Conservation (phyloP, 2,329 filamentous ascomycete genomes). For the Fusarium subtropicale region DNA sequence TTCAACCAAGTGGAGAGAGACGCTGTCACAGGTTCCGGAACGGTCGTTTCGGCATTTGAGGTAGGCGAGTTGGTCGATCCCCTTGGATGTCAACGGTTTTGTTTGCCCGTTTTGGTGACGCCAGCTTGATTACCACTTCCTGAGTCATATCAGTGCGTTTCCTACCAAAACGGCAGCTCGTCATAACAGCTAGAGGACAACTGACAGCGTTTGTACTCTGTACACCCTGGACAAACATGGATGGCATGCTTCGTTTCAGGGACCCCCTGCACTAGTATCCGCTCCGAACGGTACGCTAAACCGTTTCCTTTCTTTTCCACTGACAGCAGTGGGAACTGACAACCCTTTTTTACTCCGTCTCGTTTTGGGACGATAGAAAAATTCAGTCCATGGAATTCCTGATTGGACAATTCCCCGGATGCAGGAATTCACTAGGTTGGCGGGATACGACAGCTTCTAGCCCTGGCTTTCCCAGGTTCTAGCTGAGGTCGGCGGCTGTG, state of each 20-base stretch:
- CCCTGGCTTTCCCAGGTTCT: neutral
- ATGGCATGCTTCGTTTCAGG: constrained; percentile 12
- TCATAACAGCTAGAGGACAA: neutral
- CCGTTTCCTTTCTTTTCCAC: neutral
- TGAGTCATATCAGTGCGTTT: constrained; percentile 13
- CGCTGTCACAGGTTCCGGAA: constrained; percentile 10
- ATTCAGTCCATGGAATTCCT: neutral
- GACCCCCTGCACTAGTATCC: constrained; percentile 1
- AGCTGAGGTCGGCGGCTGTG: constrained; percentile 4
- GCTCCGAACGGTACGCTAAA: constrained; percentile 10
- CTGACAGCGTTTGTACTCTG: neutral
- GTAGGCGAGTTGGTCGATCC: constrained; percentile 12
- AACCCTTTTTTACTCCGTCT: constrained; percentile 20
- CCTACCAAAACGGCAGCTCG: constrained; percentile 3
- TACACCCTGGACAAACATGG: neutral
- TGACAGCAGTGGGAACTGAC: neutral
- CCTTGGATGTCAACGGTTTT: neutral
- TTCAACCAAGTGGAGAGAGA: constrained; percentile 17
- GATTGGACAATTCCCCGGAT: neutral
- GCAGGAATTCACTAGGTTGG: neutral
- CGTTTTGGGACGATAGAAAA: constrained; percentile 6
- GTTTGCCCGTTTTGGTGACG: constrained; percentile 11
- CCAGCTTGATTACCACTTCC: constrained; percentile 12
- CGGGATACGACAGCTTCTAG: neutral
- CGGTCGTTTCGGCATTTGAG: constrained; percentile 25